Evolutionary conservation across 2,329 filamentous ascomycete genomes (phyloP), one percentile per base, ranked within the genome.

Genomic region (Zymoseptoria ardabiliae): DNA sequence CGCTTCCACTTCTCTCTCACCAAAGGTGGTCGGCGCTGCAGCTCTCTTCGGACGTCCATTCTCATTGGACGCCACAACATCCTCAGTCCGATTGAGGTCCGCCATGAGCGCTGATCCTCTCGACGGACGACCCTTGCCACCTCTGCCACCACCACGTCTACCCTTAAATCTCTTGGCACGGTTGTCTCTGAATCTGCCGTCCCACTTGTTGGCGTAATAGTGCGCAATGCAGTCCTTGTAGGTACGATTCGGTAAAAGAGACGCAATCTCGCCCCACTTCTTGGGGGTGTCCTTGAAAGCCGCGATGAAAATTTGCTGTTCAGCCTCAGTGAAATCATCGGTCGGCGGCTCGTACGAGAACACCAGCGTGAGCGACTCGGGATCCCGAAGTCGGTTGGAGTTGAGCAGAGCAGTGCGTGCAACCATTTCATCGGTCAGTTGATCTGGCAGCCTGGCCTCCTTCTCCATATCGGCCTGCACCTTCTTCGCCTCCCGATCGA

Each of bases 181-280:
- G 73, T 89, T 90, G 69, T 90, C 87, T 71, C 92, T 91, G 61
- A 92, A 85, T 63, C 89, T 86, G 50, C 85, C 82, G 53, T 85
- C 81, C 75, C 87, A 88, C 75, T 85, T 94, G 70, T 87, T 89
- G 63, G 89, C 80, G 73, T 94, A 94, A 74, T 94, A 94, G 73
- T 92, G 91, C 70, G 91, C 87, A 66, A 94, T 94, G 73, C 88
- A 91, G 53, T 89, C 84, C 64, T 88, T 87, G 73, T 90, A 91
- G 67, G 89, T 85, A 22, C 89, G 84, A 28, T 82, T 79, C 0
- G 82, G 81, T 5, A 93, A 76, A 22, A 81, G 80, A 60, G 88
- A 84, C 4, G 89, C 87, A 59, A 94, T 85, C 66, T 84, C 85
- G 58, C 88, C 88, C 88, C 89, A 94, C 69, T 91, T 89, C 78